A percentile compares a stretch with the other conserved stretches of the same genome.
phyloP scores from a whole-genome alignment of 345 rosid genomes.

The Arabidopsis thaliana region DNA sequence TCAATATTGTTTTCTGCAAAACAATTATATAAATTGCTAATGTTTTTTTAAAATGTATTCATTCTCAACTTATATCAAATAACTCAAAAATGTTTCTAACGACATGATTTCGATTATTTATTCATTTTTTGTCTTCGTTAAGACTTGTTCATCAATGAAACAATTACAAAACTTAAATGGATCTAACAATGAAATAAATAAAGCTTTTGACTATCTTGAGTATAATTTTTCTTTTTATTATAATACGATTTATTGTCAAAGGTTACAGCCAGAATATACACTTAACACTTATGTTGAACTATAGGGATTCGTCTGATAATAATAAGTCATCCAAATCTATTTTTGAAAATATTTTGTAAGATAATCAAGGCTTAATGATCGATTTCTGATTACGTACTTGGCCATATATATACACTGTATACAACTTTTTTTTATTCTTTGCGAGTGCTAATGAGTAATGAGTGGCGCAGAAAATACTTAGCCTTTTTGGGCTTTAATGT shows the following conservation, averaged over 20 bases:
- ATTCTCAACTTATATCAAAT: no score
- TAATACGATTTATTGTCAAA: background rate
- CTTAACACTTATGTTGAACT: constrained; percentile 3
- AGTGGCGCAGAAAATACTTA: constrained; percentile 43
- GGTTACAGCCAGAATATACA: background rate
- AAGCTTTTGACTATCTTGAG: background rate
- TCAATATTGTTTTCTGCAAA: background rate
- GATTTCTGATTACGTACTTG: background rate
- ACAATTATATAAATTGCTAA: no score
- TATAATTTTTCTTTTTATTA: background rate
- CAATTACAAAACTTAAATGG: background rate
- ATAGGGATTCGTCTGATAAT: constrained; percentile 1
- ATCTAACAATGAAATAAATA: background rate
- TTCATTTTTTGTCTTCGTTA: no score
- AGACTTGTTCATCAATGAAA: no score
- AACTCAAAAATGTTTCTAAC: no score
- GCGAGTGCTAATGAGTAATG: constrained; percentile 33
- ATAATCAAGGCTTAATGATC: constrained; percentile 6
- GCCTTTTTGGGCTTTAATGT: constrained; percentile 35
- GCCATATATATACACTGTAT: background rate
- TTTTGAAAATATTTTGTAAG: constrained; percentile 4
- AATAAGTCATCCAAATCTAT: background rate
- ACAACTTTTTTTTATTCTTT: background rate
- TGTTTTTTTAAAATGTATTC: background rate
- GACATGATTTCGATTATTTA: no score